These are phyloP conservation scores for Pythium biforme DNA, from an alignment of 352 stramenopile genomes.

Conservation along the genomic window DNA sequence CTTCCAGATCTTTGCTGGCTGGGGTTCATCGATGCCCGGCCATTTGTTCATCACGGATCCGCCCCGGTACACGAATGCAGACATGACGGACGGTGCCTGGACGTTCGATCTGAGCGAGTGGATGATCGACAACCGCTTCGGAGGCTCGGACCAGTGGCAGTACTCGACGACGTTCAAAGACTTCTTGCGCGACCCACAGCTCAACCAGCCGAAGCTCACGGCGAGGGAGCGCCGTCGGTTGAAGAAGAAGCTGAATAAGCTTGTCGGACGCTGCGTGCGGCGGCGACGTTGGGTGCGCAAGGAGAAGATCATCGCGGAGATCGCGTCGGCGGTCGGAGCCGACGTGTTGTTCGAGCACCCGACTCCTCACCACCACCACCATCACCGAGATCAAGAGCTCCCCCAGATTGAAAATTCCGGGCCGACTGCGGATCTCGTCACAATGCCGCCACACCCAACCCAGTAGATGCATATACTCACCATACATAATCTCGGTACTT, in stretches of 20 bases:
- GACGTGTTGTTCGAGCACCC: slow-evolving; percentile 11
- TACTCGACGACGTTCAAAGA: slow-evolving; percentile 87
- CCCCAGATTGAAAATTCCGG: background rate
- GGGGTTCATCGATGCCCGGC: slow-evolving; percentile 71
- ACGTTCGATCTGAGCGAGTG: slow-evolving; percentile 69
- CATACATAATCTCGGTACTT: slow-evolving; percentile 6
- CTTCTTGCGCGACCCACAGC: slow-evolving; percentile 61
- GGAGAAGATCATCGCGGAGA: slow-evolving; percentile 61
- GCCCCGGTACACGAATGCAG: slow-evolving; percentile 70
- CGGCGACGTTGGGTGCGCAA: slow-evolving; percentile 79
- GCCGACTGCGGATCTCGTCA: slow-evolving; percentile 3
- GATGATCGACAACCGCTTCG: slow-evolving; percentile 76
- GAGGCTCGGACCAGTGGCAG: slow-evolving; percentile 77
- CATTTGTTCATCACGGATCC: slow-evolving; percentile 79
- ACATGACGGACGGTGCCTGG: slow-evolving; percentile 63
- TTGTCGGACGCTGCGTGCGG: slow-evolving; percentile 75
- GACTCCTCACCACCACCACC: slow-evolving; percentile 12
- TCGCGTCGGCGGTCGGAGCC: slow-evolving; percentile 23
- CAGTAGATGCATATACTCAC: slow-evolving; percentile 10
- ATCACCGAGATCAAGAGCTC: slow-evolving; percentile 6
- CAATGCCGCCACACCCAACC: slow-evolving; percentile 8
- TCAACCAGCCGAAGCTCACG: slow-evolving; percentile 48
- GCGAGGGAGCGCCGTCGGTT: slow-evolving; percentile 60
- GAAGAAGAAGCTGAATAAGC: slow-evolving; percentile 83
- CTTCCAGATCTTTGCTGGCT: slow-evolving; percentile 82